phyloP scores from a whole-genome alignment of 2,329 filamentous ascomycete genomes.

The Torrubiella hemipterigena region DNA sequence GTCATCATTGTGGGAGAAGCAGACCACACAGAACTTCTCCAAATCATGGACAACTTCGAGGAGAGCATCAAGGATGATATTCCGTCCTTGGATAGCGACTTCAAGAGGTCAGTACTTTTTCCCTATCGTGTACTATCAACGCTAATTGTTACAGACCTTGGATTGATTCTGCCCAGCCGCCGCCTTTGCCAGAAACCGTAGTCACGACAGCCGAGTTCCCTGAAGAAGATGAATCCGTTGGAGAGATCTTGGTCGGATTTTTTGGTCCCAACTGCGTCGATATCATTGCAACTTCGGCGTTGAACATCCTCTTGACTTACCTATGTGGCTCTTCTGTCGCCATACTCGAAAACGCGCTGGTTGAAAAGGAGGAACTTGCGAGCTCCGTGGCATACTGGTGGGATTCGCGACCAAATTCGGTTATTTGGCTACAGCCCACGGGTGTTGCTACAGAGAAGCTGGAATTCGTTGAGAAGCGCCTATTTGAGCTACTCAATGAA shows the following conservation, averaged over 20 bases:
- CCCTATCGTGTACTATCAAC: background rate
- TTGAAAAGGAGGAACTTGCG: constrained; percentile 85
- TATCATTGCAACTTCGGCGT: constrained; percentile 52
- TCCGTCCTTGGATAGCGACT: constrained; percentile 60
- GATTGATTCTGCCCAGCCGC: constrained; percentile 75
- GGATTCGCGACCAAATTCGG: constrained; percentile 67
- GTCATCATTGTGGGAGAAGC: constrained; percentile 87
- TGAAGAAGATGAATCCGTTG: constrained; percentile 89
- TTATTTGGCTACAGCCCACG: constrained; percentile 77
- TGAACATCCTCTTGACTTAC: constrained; percentile 74
- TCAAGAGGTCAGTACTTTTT: constrained; percentile 43
- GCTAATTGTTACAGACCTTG: constrained; percentile 46
- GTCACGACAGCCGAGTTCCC: constrained; percentile 81
- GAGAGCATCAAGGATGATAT: constrained; percentile 74
- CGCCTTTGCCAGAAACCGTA: constrained; percentile 57
- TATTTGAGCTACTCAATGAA: constrained; percentile 74
- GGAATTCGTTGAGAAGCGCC: constrained; percentile 68
- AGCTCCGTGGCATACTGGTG: constrained; percentile 73
- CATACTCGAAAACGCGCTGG: constrained; percentile 79
- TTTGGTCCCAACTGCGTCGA: constrained; percentile 77
- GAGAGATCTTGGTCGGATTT: constrained; percentile 77
- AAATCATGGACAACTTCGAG: constrained; percentile 80
- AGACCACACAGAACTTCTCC: constrained; percentile 66
- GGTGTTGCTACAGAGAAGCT: constrained; percentile 83
- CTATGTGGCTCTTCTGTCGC: constrained; percentile 89